Evolutionary conservation across 23 red algal species (phyloP).

Genomic region (Agarophyton chilense): DNA sequence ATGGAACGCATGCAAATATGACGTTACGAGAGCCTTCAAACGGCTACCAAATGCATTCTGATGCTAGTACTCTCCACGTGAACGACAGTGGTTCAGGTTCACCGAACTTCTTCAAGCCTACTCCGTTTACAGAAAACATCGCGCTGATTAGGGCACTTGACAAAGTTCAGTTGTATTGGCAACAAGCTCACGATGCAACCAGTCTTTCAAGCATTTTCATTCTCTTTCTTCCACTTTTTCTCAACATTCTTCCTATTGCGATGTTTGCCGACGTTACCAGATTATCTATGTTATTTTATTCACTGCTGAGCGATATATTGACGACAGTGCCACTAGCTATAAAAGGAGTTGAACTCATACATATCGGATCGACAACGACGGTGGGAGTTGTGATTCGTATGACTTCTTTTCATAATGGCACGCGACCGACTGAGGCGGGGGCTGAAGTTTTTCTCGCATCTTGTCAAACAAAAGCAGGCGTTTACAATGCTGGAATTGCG

Average conservation of each 20-base stretch:
- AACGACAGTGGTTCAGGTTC: background rate
- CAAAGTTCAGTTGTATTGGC: background rate
- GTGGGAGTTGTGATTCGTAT: background rate
- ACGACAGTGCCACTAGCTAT: conserved; percentile 34
- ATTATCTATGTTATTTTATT: background rate
- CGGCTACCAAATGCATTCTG: background rate
- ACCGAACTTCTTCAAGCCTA: conserved; percentile 18
- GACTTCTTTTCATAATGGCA: background rate
- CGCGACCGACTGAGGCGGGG: background rate
- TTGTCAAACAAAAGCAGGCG: background rate
- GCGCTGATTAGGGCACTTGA: conserved; percentile 22
- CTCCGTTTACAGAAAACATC: background rate
- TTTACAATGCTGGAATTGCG: background rate
- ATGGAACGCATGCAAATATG: conserved; percentile 12
- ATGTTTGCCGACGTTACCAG: conserved; percentile 41
- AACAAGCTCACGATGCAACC: conserved; percentile 28
- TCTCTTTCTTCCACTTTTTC: conserved; percentile 32
- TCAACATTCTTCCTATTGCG: conserved; percentile 47
- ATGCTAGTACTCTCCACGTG: background rate
- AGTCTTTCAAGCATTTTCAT: conserved; percentile 23
- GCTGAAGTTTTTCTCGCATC: conserved; percentile 11
- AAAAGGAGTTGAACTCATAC: conserved; percentile 46
- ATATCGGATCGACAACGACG: background rate
- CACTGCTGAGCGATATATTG: conserved; percentile 28
- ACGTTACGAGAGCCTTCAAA: background rate